Base-by-base conservation (phyloP, 306 rosid genomes). In the Cucurbita argyrosperma region DNA sequence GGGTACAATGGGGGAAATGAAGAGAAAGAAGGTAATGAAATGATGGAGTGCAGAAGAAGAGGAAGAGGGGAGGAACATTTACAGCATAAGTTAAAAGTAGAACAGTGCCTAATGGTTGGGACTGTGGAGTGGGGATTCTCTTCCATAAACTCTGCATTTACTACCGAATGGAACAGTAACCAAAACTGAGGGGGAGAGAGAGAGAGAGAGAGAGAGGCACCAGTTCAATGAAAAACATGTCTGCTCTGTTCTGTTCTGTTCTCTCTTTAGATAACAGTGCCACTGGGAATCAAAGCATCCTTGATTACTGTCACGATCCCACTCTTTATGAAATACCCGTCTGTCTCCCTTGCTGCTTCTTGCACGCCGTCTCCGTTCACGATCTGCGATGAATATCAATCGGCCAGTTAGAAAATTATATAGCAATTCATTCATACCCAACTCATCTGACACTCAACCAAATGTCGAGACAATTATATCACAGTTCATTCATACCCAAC, bases 281-380 rank as follows among this genome's bases (percentile, higher is more conserved):
- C 96, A 56, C 96, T 65, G 5, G 99, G 97, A 87, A 95, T 88
- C 76, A 87, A 82, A 59, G 99, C 97, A 83, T 95, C 99, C 86
- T 95, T 95, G 84, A 91, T 91, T 77, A 91, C 83, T 4, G 99
- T 95, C 26, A 95, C 99, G 0, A 91, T 95, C 46, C 96, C 97
- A 58, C 99, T 91, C 85, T 94, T 91, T 74, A 94, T 94, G 90
- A 94, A 94, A 74, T 94, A 95, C 5, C 99, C 99, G 54, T 95
- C 97, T 6, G 97, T 88, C 84, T 95, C 99, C 74, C 99, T 88
- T 63, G 99, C 97, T 23, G 97, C 96, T 89, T 95, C 97, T 91
- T 91, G 99, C 56, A 95, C 96, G 76, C 45, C 76, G 81, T 88
- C 99, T 10, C 80, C 35, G 76, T 95, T 95, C 19, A 95, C 50